Evolutionary conservation across 495 filamentous ascomycete genomes (phyloP).

Genomic region (Halenospora varia): DNA sequence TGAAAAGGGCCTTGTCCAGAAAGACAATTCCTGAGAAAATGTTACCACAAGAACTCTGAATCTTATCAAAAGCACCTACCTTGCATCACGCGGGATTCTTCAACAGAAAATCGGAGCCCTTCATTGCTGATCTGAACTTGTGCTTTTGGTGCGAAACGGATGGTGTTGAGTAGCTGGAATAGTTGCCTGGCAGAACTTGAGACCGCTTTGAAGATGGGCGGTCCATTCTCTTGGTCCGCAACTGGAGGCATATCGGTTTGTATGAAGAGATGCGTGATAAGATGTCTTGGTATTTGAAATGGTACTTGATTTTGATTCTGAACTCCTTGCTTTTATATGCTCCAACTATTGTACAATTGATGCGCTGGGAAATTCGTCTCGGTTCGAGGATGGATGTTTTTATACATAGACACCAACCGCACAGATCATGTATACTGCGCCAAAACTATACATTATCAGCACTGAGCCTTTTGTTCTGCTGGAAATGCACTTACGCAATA

Average conservation of each 20-base stretch:
- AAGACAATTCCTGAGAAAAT: constrained; percentile 68
- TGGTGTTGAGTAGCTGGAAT: constrained; percentile 81
- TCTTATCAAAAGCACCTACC: constrained; percentile 3
- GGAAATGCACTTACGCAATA: constrained; percentile 65
- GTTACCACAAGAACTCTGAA: constrained; percentile 4
- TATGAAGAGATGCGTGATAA: background rate
- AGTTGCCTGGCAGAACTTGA: constrained; percentile 84
- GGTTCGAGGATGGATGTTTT: constrained; percentile 31
- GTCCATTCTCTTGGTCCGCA: constrained; percentile 23
- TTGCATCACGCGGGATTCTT: constrained; percentile 55
- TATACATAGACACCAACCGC: constrained; percentile 98
- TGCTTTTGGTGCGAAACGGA: constrained; percentile 81
- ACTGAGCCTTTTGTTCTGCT: background rate
- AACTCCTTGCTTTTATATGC: constrained; percentile 24
- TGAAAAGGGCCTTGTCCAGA: constrained; percentile 82
- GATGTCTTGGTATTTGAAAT: constrained; percentile 3
- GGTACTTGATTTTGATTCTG: background rate
- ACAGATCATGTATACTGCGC: constrained; percentile 96
- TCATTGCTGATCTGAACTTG: constrained; percentile 68
- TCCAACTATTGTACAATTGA: constrained; percentile 23
- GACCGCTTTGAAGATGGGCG: constrained; percentile 73
- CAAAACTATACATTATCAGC: constrained; percentile 58
- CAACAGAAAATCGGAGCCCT: constrained; percentile 68
- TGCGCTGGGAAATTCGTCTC: constrained; percentile 18
- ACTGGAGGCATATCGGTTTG: constrained; percentile 18